Conservation (phyloP, 2,329 filamentous ascomycete genomes). For the Stachybotrys chlorohalonatus region DNA sequence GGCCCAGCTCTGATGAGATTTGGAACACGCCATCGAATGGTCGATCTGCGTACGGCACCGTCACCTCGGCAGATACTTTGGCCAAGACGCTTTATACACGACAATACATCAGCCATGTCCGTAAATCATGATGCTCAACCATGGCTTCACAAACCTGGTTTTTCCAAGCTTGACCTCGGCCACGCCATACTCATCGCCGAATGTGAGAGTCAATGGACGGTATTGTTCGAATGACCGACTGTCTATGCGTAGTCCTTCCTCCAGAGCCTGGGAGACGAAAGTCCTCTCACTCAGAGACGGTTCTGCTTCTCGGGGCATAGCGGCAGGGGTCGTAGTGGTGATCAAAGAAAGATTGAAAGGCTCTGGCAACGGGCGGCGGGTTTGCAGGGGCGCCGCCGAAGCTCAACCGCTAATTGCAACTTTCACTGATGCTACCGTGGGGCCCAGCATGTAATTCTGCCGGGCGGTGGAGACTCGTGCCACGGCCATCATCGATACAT, state of each 20-base stretch:
- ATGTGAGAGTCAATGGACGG: slow-evolving; percentile 65
- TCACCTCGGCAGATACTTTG: slow-evolving; percentile 81
- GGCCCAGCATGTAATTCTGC: slow-evolving; percentile 29
- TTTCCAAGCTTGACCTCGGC: slow-evolving; percentile 82
- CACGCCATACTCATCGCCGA: slow-evolving; percentile 86
- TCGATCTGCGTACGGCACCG: slow-evolving; percentile 74
- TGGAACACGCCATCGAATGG: slow-evolving; percentile 94
- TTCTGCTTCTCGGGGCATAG: slow-evolving; percentile 87
- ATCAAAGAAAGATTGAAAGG: slow-evolving; percentile 3
- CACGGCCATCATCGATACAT: not conserved
- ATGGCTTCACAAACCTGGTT: slow-evolving; percentile 57
- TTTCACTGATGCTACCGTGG: not conserved
- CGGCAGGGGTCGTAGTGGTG: slow-evolving; percentile 14
- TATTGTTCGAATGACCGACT: slow-evolving; percentile 74
- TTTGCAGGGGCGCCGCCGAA: not conserved
- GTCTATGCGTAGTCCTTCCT: slow-evolving; percentile 75
- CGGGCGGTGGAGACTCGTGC: slow-evolving; percentile 31
- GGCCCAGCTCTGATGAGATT: slow-evolving; percentile 82
- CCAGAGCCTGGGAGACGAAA: slow-evolving; percentile 76
- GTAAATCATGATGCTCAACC: not conserved
- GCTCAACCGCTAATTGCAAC: too few relatives aligned
- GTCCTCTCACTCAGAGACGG: slow-evolving; percentile 81
- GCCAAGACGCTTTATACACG: slow-evolving; percentile 57
- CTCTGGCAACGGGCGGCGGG: slow-evolving; percentile 5
- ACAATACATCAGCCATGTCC: not conserved